A percentile compares a stretch with the other conserved stretches of the same genome.
phyloP scores from a whole-genome alignment of 1,284 basidiomycete genomes.

The Coniophora puteana region DNA sequence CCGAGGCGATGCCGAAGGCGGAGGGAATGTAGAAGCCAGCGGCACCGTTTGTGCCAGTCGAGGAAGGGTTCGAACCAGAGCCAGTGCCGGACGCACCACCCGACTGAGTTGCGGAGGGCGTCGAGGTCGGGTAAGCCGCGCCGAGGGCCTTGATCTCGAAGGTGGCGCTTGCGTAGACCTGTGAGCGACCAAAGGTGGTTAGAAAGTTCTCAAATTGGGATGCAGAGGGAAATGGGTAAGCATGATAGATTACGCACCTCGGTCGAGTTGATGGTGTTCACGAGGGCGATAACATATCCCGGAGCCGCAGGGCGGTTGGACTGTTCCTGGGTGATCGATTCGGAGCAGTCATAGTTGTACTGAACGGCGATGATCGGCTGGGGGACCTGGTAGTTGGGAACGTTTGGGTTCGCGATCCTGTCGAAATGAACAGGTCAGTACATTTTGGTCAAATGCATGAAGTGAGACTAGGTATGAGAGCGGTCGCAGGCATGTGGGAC shows the following conservation, averaged over 20 bases:
- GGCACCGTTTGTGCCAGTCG: constrained; percentile 23
- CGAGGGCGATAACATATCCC: constrained; percentile 57
- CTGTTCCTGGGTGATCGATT: constrained; percentile 46
- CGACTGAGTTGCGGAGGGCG: constrained; percentile 31
- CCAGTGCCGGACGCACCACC: constrained; percentile 16
- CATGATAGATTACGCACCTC: constrained; percentile 37
- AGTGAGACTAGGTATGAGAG: no score
- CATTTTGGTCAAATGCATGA: not conserved
- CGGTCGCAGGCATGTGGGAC: no score
- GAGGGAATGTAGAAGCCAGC: constrained; percentile 23
- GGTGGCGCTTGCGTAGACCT: constrained; percentile 62
- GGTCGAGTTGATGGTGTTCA: constrained; percentile 53
- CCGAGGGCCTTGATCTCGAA: constrained; percentile 69
- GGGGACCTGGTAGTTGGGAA: constrained; percentile 27
- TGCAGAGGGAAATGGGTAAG: no score
- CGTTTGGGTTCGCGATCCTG: constrained; percentile 40
- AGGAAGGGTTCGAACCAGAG: constrained; percentile 16
- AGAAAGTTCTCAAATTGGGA: constrained; percentile 3
- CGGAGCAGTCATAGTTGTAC: constrained; percentile 59
- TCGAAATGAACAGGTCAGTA: constrained; percentile 8
- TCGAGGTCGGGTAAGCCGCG: constrained; percentile 53
- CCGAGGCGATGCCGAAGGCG: constrained; percentile 28
- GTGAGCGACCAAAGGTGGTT: constrained; percentile 7
- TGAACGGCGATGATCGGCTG: constrained; percentile 46
- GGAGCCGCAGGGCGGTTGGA: constrained; percentile 36